These are phyloP conservation scores for Trichoderma sp. DNA, from an alignment of 2,329 filamentous ascomycete species.

Conservation along the genomic window DNA sequence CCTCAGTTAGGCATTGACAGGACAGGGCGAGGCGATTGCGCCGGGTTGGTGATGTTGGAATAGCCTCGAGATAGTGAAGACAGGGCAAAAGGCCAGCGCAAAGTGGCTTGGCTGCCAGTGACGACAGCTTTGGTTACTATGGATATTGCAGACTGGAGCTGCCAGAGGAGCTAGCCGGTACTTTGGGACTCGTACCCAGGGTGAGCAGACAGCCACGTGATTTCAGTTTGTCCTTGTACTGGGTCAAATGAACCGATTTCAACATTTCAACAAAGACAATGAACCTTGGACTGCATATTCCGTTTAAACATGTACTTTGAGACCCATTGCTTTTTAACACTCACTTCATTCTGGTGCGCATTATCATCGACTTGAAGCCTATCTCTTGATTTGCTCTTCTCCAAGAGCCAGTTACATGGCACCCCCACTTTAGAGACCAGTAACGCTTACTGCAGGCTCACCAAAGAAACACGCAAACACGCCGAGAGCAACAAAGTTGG, in stretches of 20 bases:
- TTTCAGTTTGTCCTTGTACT: not conserved
- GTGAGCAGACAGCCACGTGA: not conserved
- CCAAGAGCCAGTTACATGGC: not conserved
- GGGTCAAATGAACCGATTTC: too few relatives aligned
- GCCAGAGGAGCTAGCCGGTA: not conserved
- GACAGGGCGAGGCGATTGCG: slow-evolving; percentile 22
- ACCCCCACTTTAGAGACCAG: not conserved
- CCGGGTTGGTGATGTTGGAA: slow-evolving; percentile 8
- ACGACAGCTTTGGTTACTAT: slow-evolving; percentile 9
- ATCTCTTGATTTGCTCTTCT: not conserved
- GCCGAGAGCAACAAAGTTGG: not conserved
- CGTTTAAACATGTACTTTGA: not conserved
- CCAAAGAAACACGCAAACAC: not conserved
- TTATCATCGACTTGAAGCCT: not conserved
- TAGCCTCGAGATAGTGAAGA: not conserved
- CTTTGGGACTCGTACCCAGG: not conserved
- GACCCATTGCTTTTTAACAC: not conserved
- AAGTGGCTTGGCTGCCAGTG: slow-evolving; percentile 16
- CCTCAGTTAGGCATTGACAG: slow-evolving; percentile 28
- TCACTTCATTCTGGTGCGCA: not conserved
- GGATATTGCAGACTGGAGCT: not conserved
- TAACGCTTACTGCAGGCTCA: not conserved
- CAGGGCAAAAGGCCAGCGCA: slow-evolving; percentile 13
- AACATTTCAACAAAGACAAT: not conserved
- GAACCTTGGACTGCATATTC: not conserved